Conservation (phyloP, 1,284 basidiomycete genomes). For the Anthracocystis walkeri region DNA sequence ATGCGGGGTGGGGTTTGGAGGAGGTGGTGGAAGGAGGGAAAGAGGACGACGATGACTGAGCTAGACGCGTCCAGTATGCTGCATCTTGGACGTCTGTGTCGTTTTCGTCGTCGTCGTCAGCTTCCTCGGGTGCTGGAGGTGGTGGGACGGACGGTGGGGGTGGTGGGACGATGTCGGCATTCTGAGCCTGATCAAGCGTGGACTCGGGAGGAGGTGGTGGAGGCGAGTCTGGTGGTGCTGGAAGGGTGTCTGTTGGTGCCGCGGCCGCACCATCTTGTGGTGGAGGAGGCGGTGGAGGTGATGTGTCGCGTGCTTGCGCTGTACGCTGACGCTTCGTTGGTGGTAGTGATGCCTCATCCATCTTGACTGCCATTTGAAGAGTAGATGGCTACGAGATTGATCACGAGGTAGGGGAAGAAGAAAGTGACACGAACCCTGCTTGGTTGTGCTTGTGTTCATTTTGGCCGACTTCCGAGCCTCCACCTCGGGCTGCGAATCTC, state of each 20-base stretch:
- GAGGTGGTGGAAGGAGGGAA: slow-evolving; percentile 2
- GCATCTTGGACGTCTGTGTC: slow-evolving; percentile 48
- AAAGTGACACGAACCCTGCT: slow-evolving; percentile 13
- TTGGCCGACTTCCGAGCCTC: slow-evolving; percentile 20
- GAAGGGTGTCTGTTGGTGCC: slow-evolving; percentile 3
- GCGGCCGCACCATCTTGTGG: slow-evolving; percentile 14
- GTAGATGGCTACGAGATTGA: neutral
- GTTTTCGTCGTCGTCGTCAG: slow-evolving; percentile 32
- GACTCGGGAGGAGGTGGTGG: slow-evolving; percentile 48
- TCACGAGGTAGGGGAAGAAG: neutral
- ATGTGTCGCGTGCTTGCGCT: neutral
- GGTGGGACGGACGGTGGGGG: slow-evolving; percentile 35
- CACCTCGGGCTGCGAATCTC: slow-evolving; percentile 16
- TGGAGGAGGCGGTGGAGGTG: slow-evolving; percentile 34
- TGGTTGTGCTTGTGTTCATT: neutral
- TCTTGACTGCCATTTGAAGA: neutral
- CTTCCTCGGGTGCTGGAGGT: slow-evolving; percentile 25
- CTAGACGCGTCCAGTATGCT: slow-evolving; percentile 57
- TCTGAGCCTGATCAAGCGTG: slow-evolving; percentile 16
- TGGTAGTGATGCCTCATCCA: slow-evolving; percentile 9
- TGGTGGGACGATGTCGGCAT: slow-evolving; percentile 31
- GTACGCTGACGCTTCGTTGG: slow-evolving; percentile 30
- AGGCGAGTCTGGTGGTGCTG: slow-evolving; percentile 23
- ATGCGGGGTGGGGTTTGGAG: neutral
- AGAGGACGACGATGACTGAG: slow-evolving; percentile 34